Percentiles rank a stretch among this genome's conserved stretches.
These are phyloP conservation scores for Umbilicaria muhlenbergii DNA, from an alignment of 495 filamentous ascomycete species.

Conservation along the genomic window DNA sequence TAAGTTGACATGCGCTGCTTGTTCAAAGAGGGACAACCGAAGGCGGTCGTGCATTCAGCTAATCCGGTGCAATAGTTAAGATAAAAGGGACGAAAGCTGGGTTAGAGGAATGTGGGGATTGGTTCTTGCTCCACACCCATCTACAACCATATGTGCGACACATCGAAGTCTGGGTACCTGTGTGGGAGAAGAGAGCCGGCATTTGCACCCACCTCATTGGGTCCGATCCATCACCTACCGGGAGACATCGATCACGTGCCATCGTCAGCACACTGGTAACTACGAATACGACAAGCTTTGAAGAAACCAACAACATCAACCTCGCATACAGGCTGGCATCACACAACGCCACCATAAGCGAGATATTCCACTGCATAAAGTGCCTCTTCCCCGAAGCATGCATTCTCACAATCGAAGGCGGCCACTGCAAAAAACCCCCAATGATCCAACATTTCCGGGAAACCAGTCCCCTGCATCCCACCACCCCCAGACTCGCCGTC, in stretches of 20 bases:
- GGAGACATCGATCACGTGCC: neutral
- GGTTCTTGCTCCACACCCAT: constrained; percentile 42
- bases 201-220: too few species aligned
- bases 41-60: neutral
- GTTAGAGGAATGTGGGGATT: constrained; percentile 34
- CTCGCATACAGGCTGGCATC: constrained; percentile 33
- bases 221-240: neutral
- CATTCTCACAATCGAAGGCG: constrained; percentile 57
- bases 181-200: constrained; percentile 41
- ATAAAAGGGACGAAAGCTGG: constrained; percentile 50
- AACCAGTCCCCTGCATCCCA: neutral
- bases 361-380: constrained; percentile 45
- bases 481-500: constrained; percentile 16
- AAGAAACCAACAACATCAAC: constrained; percentile 20
- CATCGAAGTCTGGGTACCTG: constrained; percentile 59
- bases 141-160: constrained; percentile 49
- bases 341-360: constrained; percentile 51
- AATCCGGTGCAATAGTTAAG: constrained; percentile 30
- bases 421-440: constrained; percentile 56
- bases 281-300: constrained; percentile 14
- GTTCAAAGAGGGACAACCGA: neutral
- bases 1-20: constrained; percentile 13
- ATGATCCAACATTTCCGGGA: constrained; percentile 41
- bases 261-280: constrained; percentile 9
- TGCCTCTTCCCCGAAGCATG: constrained; percentile 40